phyloP scores from a whole-genome alignment of 1,139 yeast genomes.

The Yarrowia galli region DNA sequence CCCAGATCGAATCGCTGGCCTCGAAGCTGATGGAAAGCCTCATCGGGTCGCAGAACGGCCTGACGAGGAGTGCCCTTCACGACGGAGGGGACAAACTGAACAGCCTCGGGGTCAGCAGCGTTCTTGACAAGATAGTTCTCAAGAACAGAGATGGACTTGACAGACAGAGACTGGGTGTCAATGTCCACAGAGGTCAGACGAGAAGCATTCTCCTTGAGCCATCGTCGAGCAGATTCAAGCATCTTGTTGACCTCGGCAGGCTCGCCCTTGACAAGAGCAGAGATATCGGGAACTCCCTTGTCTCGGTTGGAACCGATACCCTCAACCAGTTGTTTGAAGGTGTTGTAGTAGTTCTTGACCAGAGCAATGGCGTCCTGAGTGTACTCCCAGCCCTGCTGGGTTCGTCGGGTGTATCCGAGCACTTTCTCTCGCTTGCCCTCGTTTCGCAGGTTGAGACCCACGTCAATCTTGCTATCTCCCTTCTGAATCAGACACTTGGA shows the following conservation, averaged over 20 bases:
- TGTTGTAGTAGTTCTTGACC: slow-evolving; percentile 64
- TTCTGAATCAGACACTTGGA: slow-evolving; percentile 70
- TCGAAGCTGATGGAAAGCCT: slow-evolving; percentile 74
- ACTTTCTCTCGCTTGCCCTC: slow-evolving; percentile 83
- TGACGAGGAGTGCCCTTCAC: slow-evolving; percentile 84
- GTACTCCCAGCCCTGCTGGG: slow-evolving; percentile 80
- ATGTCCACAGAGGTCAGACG: slow-evolving; percentile 67
- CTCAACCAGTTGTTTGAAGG: slow-evolving; percentile 68
- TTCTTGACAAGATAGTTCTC: slow-evolving; percentile 67
- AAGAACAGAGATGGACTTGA: slow-evolving; percentile 67
- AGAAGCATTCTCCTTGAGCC: slow-evolving; percentile 53
- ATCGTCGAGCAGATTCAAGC: slow-evolving; percentile 51
- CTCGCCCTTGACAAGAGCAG: slow-evolving; percentile 45
- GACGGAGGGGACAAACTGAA: slow-evolving; percentile 55
- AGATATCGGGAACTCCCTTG: slow-evolving; percentile 54
- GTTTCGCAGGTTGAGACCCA: slow-evolving; percentile 86
- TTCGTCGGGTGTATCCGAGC: slow-evolving; percentile 80
- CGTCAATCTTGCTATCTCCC: slow-evolving; percentile 64
- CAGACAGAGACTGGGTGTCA: slow-evolving; percentile 81
- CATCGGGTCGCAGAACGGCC: slow-evolving; percentile 80
- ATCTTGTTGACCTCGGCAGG: slow-evolving; percentile 55
- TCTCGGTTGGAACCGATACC: slow-evolving; percentile 51
- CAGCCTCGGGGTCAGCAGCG: slow-evolving; percentile 43
- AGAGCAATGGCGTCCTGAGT: slow-evolving; percentile 76
- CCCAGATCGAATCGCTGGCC: slow-evolving; percentile 84